These are phyloP conservation scores for Clonostachys solani DNA, from an alignment of 2,329 filamentous ascomycete genomes.

Conservation along the genomic window DNA sequence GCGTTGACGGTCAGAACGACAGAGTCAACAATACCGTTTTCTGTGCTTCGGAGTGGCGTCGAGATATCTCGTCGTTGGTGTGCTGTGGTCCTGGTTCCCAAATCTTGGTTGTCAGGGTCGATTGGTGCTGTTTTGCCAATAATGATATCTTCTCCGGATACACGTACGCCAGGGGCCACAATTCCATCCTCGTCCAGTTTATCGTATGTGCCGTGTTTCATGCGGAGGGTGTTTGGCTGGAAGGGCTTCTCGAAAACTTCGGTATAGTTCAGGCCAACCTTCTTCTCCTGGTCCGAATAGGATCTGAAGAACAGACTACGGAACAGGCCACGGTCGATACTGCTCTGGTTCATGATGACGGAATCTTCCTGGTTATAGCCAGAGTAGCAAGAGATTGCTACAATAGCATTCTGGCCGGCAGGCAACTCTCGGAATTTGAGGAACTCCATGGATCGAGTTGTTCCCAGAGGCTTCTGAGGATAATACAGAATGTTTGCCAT, in stretches of 20 bases:
- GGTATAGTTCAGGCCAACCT: constrained; percentile 86
- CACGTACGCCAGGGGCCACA: constrained; percentile 86
- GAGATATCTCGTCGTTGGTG: constrained; percentile 96
- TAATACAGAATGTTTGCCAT: constrained; percentile 99
- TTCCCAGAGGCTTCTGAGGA: constrained; percentile 94
- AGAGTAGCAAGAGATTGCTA: constrained; percentile 95
- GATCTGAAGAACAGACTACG: constrained; percentile 96
- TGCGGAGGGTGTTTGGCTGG: constrained; percentile 78
- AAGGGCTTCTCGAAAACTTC: constrained; percentile 96
- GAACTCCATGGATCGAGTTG: constrained; percentile 97
- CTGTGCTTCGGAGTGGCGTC: constrained; percentile 88
- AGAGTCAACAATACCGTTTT: constrained; percentile 93
- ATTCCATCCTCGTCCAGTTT: constrained; percentile 97
- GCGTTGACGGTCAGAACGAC: constrained; percentile 93
- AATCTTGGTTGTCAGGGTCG: constrained; percentile 85
- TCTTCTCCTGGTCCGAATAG: constrained; percentile 96
- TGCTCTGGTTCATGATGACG: constrained; percentile 99
- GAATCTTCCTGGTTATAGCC: constrained; percentile 99
- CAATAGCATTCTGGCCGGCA: constrained; percentile 96
- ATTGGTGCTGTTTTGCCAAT: constrained; percentile 98
- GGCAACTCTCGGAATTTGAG: constrained; percentile 96
- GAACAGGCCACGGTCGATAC: constrained; percentile 96
- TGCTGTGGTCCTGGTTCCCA: constrained; percentile 84
- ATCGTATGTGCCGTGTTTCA: constrained; percentile 95
- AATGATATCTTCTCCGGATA: constrained; percentile 97